Evolutionary conservation across 805 yeast genomes (phyloP), one percentile per base, ranked within the genome.

Genomic region (Wickerhamiella siamensis): DNA sequence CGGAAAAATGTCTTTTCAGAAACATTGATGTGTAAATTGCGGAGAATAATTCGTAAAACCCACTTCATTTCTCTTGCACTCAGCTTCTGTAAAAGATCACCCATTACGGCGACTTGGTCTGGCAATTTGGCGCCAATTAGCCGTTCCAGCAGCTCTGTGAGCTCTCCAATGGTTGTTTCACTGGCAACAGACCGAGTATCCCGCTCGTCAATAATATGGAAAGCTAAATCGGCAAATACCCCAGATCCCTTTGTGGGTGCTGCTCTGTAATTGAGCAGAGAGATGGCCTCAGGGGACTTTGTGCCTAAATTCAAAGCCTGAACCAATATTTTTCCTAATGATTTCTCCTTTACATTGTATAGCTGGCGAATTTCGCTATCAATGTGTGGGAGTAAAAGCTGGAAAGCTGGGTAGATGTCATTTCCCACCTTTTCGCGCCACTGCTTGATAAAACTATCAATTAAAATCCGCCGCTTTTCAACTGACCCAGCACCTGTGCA

Each of bases 381-480:
- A 40, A 74, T 65, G 41, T 74, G 69, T 0, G 93, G 84, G 21
- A 79, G 43, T 43, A 60, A 62, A 38, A 86, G 63, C 26, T 75
- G 62, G 14, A 81, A 64, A 1, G 78, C 78, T 0, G 88, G 87
- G 50, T 69, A 76, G 3, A 86, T 67, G 56, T 86, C 70, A 15
- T 66, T 58, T 0, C 84, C 84, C 0, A 77, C 76, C 2, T 65
- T 59, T 14, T 49, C 50, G 31, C 75, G 58, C 79, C 81, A 79
- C 31, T 63, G 55, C 4, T 54, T 53, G 24, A 75, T 60, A 51
- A 75, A 79, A 15, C 50, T 47, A 0, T 51, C 43, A 2, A 73
- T 57, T 1, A 62, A 48, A 17, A 58, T 37, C 6, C 29, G 36
- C 4, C 47, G 43, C 4, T 27, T 29, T 5, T 21, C 19, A 16